Evolutionary conservation across 108 stramenopile genomes (phyloP), one percentile per base, ranked within the genome.

Genomic region (Nitzschia inconspicua): DNA sequence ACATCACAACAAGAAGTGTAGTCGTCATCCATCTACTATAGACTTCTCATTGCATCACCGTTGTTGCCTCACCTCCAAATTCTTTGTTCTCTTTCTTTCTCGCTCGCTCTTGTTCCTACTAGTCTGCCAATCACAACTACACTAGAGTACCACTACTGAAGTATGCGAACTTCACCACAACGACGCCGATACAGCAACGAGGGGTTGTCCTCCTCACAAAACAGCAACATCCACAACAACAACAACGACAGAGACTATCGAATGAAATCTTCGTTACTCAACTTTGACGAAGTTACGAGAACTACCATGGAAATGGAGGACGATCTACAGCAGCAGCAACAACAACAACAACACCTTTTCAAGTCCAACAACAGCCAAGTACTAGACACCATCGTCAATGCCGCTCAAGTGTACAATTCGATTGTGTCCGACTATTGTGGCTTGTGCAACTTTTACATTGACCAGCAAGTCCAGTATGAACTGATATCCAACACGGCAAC

Each of bases 381-480:
- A n/a, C 35, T 54, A 0, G 53, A 54, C 20, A 19, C 53, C 10
- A 36, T 54, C 11, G 53, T 54, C 0, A 35, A 31, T 32, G 34
- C 34, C 4, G 19, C 53, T n/a, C 34, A 54, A 3, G 37, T 18
- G 2, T 46, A 27, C 58, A 60, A 51, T 32, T 27, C 32, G 0
- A 31, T 49, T 41, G 32, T 68, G 22, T 26, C 53, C 25, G 67
- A 63, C 27, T 60, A 70, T 36, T 70, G 69, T 30, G 46, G 55
- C 30, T 25, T 70, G 47, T 70, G 69, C 25, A 70, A 60, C 3
- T 22, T 46, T 6, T 70, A 63, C 43, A 53, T 60, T 44, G 69
- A 70, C 55, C 62, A 70, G 32, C 69, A 70, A 54, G 69, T 70
- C n/a, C 61, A 70, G 30, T 63, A 70, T 40, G 69, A 70, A 31